A percentile compares a stretch with the other conserved stretches of the same genome.
Evolutionary conservation across 805 yeast species (phyloP).

Genomic region (Wickerhamomyces chaumierensis): DNA sequence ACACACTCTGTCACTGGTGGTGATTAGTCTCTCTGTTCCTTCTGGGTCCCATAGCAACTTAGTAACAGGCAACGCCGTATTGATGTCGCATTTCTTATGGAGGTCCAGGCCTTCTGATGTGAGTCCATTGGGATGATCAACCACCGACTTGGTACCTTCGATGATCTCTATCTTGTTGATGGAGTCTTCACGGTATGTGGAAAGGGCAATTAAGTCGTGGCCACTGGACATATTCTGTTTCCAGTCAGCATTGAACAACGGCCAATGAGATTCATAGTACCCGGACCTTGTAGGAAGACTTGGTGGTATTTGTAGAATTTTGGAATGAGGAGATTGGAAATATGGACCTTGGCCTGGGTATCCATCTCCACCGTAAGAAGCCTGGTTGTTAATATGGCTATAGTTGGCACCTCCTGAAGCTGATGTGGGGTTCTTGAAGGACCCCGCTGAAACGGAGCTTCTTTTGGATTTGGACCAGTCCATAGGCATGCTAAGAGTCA

Average conservation of each 20-base stretch:
- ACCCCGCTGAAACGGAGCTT: constrained; percentile 18
- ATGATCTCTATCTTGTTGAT: constrained; percentile 52
- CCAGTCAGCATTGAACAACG: constrained; percentile 46
- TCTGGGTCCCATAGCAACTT: constrained; percentile 62
- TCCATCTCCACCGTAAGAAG: too few relatives aligned
- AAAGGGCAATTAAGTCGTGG: constrained; percentile 45
- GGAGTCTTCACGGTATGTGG: constrained; percentile 73
- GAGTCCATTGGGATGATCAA: constrained; percentile 17
- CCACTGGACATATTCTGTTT: constrained; percentile 15
- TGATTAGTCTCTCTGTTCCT: constrained; percentile 38
- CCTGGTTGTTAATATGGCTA: constrained; percentile 6
- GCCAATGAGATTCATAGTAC: constrained; percentile 35
- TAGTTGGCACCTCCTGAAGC: constrained; percentile 1
- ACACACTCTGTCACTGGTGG: constrained; percentile 63
- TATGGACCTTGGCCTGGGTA: too few relatives aligned
- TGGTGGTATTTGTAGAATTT: constrained; percentile 2
- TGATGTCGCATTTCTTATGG: constrained; percentile 35
- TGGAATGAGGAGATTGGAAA: too few relatives aligned
- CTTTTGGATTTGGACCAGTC: constrained; percentile 17
- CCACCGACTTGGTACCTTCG: constrained; percentile 20
- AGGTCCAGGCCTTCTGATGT: constrained; percentile 28
- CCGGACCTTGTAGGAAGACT: constrained; percentile 25
- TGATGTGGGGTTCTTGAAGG: constrained; percentile 8
- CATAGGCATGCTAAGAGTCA: constrained; percentile 8
- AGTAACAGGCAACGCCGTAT: constrained; percentile 59